Percentiles rank a stretch among this genome's conserved stretches.
Evolutionary conservation across 495 filamentous ascomycete genomes (phyloP).

Genomic region (Penicillium coffeae): DNA sequence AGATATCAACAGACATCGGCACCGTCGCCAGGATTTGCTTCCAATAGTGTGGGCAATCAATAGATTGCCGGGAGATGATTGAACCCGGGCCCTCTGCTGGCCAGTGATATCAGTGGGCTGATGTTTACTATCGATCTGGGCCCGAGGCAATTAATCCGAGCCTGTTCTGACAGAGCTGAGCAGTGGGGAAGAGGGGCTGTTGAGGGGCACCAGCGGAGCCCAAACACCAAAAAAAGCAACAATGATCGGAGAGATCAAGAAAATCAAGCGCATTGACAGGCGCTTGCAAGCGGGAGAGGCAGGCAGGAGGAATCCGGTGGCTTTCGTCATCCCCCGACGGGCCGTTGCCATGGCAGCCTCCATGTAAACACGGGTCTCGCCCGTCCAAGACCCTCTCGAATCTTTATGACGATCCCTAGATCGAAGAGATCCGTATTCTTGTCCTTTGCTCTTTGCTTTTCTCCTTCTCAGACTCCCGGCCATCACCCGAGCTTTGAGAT

Average conservation of each 20-base stretch:
- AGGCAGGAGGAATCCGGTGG: too few species aligned
- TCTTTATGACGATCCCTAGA: conserved; percentile 20
- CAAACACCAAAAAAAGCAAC: conserved; percentile 13
- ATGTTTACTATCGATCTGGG: not conserved
- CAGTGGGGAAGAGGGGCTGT: conserved; percentile 18
- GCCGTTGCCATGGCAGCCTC: conserved; percentile 45
- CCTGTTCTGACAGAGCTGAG: conserved; percentile 25
- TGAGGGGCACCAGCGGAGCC: conserved; percentile 15
- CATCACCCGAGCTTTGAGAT: conserved; percentile 5
- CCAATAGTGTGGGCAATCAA: not conserved
- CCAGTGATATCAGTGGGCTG: conserved; percentile 5
- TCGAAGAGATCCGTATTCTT: conserved; percentile 18
- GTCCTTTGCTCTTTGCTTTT: conserved; percentile 8
- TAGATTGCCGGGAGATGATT: not conserved
- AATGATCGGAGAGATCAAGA: conserved; percentile 15
- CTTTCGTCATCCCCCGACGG: conserved; percentile 33
- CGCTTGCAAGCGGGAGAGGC: conserved; percentile 4
- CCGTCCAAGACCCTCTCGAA: conserved; percentile 19
- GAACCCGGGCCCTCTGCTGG: too few species aligned
- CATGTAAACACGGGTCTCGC: conserved; percentile 39
- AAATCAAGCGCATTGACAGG: conserved; percentile 19
- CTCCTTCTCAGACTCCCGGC: conserved; percentile 1
- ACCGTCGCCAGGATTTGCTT: not conserved
- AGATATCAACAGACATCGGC: not conserved
- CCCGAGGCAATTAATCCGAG: conserved; percentile 7